Evolutionary conservation across 73 alveolate genomes (phyloP), one percentile per base, ranked within the genome.

Genomic region (Paramecium primaurelia): DNA sequence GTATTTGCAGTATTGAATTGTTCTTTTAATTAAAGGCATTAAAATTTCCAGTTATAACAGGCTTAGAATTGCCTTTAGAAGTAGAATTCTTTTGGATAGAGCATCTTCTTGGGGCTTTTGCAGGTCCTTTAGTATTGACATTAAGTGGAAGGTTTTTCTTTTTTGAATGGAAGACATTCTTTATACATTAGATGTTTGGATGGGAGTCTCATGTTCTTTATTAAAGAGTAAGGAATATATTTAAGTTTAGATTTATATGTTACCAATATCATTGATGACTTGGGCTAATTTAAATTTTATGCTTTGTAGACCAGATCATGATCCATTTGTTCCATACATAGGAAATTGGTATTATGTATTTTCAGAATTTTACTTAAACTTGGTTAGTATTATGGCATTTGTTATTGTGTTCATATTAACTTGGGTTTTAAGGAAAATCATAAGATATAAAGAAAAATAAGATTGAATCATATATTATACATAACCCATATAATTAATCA

Each of bases 1-100:
- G 92, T 83, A 9, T 71, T 89, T 71, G 26, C 91, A 28, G 91
- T 80, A 80, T 34, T 3, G 18, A 80, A 20, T 80, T 80, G 25
- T 47, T 45, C 1, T 44, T n/a, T 32, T n/a, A n/a, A 1, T 10
- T 10, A 40, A 80, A 80, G 91, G 94, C 94, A 37, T 85, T 89
- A 6, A 32, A 20, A 38, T 89, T 71, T 58, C 94, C 94, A 22
- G 94, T 89, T 0, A 44, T 59, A 3, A 71, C 40, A 25, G 94
- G 94, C 14, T 42, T 89, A 92, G 91, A 71, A 22, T 71, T 89
- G 58, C 92, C 94, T 16, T 34, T 51, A 25, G 94, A 89, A 89
- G 94, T 71, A 42, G 94, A 89, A 89, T 89, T 89, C 38, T 89
- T 71, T 64, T 89, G 94, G 94, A 89, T 89, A 14, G 94, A 89